A percentile compares a stretch with the other conserved stretches of the same genome.
Evolutionary conservation across 2,329 filamentous ascomycete species (phyloP).

Genomic region (Parafenestella ontariensis): DNA sequence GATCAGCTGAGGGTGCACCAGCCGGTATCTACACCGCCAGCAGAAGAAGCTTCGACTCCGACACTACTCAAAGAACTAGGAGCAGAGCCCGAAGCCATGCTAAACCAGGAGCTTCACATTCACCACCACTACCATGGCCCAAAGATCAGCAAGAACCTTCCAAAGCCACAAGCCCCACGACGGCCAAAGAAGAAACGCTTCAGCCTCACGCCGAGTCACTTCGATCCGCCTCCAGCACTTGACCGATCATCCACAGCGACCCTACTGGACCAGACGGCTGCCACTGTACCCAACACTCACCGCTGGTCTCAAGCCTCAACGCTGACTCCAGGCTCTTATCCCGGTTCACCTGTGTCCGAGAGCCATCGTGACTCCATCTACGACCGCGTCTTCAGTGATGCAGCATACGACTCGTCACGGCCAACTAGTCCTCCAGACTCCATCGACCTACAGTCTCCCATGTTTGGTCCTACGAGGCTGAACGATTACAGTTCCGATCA

Average conservation of each 20-base stretch:
- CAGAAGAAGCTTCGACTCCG: constrained; percentile 38
- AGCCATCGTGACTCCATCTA: constrained; percentile 76
- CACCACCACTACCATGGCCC: constrained; percentile 88
- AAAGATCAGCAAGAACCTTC: constrained; percentile 49
- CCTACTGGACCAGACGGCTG: constrained; percentile 69
- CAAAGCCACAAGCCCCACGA: constrained; percentile 57
- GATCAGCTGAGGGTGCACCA: constrained; percentile 84
- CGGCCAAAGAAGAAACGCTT: constrained; percentile 75
- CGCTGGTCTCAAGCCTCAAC: constrained; percentile 74
- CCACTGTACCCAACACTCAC: constrained; percentile 61
- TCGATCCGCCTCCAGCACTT: constrained; percentile 50
- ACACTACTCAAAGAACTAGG: constrained; percentile 77
- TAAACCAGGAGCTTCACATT: constrained; percentile 74
- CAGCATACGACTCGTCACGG: constrained; percentile 69
- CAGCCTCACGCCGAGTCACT: constrained; percentile 63
- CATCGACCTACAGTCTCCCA: constrained; percentile 64
- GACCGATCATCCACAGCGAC: constrained; percentile 60
- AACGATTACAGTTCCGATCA: constrained; percentile 29
- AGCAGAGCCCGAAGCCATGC: constrained; percentile 30
- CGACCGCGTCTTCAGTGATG: constrained; percentile 70
- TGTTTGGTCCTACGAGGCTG: constrained; percentile 58
- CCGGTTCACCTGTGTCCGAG: constrained; percentile 81
- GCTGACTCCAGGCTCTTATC: constrained; percentile 72
- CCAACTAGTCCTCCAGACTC: constrained; percentile 82
- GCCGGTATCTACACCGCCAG: constrained; percentile 57